These are phyloP conservation scores for Apostasia ramifera DNA, from an alignment of 106 monocot species.

Conservation along the genomic window DNA sequence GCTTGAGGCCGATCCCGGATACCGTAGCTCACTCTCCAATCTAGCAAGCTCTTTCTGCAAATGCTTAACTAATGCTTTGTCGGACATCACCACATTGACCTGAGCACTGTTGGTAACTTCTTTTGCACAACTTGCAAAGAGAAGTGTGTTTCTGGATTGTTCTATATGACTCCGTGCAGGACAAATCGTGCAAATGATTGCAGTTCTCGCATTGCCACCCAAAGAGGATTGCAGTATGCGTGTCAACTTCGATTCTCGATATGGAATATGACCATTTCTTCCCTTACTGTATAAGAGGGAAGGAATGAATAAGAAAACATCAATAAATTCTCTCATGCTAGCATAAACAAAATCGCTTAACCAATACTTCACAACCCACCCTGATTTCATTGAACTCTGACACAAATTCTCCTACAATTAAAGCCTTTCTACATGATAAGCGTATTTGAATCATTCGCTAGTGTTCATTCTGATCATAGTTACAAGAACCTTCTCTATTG, in stretches of 20 bases:
- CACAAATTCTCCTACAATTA: neutral
- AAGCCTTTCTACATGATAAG: neutral
- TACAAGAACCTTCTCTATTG: no score
- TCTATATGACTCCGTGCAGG: slow-evolving; percentile 87
- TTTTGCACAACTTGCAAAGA: slow-evolving; percentile 98
- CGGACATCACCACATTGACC: slow-evolving; percentile 96
- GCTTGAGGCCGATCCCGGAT: slow-evolving; percentile 30
- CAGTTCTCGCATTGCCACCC: slow-evolving; percentile 94
- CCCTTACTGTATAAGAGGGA: slow-evolving; percentile 61
- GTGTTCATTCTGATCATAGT: no score
- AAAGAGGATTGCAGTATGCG: slow-evolving; percentile 85
- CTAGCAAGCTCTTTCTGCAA: slow-evolving; percentile 87
- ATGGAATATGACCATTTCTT: slow-evolving; percentile 87
- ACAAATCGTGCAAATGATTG: slow-evolving; percentile 94
- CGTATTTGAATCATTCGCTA: no score
- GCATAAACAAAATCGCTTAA: no score
- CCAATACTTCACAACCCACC: no score
- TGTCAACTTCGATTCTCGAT: slow-evolving; percentile 93
- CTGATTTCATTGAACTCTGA: neutral
- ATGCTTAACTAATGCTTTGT: slow-evolving; percentile 91
- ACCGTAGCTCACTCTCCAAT: slow-evolving; percentile 72
- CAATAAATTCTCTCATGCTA: neutral
- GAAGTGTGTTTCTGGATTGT: slow-evolving; percentile 86
- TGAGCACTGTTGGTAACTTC: slow-evolving; percentile 84
- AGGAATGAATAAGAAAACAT: neutral